phyloP scores from a whole-genome alignment of 352 stramenopile species.

The Globisporangium middletonii region DNA sequence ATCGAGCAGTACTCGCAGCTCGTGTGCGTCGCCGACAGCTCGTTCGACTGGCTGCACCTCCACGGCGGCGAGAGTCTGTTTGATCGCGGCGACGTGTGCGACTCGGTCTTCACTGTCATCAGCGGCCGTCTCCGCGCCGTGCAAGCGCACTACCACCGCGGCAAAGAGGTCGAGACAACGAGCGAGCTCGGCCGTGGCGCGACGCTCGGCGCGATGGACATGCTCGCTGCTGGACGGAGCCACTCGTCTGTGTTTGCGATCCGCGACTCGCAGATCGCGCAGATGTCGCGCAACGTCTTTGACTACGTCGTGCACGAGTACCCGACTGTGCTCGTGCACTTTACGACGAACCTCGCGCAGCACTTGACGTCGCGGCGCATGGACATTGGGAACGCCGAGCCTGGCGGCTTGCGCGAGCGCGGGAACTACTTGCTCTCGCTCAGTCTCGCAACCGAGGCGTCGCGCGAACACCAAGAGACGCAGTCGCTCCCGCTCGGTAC shows the following conservation, averaged over 20 bases:
- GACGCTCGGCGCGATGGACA: conserved; percentile 77
- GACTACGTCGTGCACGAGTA: conserved; percentile 73
- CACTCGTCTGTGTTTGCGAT: conserved; percentile 84
- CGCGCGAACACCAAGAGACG: conserved; percentile 16
- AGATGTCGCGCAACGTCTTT: conserved; percentile 84
- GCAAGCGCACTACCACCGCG: conserved; percentile 51
- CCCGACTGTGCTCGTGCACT: conserved; percentile 68
- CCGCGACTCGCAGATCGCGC: conserved; percentile 82
- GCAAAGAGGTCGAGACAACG: conserved; percentile 66
- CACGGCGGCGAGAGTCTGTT: conserved; percentile 79
- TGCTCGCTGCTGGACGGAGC: conserved; percentile 63
- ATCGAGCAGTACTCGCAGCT: conserved; percentile 67
- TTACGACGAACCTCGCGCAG: conserved; percentile 69
- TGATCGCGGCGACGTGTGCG: conserved; percentile 63
- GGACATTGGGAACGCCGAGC: conserved; percentile 27
- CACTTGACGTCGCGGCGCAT: conserved; percentile 41
- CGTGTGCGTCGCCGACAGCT: conserved; percentile 67
- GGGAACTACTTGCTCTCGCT: conserved; percentile 58
- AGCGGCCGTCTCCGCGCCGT: conserved; percentile 72
- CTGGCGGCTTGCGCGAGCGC: conserved; percentile 25
- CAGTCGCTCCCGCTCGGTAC: conserved; percentile 53
- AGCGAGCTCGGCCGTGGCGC: conserved; percentile 77
- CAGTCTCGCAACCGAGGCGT: conserved; percentile 20
- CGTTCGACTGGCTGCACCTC: conserved; percentile 81
- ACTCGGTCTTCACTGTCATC: conserved; percentile 79